phyloP scores from a whole-genome alignment of 2,329 filamentous ascomycete genomes.

The Parasarocladium wereldwijsianum region DNA sequence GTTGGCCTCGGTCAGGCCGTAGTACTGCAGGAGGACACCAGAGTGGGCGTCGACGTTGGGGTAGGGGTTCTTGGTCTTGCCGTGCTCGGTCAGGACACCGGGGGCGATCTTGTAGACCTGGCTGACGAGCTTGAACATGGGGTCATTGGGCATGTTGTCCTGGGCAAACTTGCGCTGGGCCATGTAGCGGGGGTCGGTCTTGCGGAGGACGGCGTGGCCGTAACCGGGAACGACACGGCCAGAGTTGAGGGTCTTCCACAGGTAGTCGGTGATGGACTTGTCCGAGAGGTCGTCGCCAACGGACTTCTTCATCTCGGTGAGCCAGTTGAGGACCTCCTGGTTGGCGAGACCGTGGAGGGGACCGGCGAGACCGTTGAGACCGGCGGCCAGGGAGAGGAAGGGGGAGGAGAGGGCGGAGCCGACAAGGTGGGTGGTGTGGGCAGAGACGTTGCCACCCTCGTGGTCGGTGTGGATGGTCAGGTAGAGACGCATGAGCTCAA shows the following conservation, averaged over 20 bases:
- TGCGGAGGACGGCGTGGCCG: constrained; percentile 96
- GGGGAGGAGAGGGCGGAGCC: constrained; percentile 93
- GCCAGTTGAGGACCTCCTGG: constrained; percentile 99
- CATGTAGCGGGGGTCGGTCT: constrained; percentile 98
- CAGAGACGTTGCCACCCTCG: constrained; percentile 97
- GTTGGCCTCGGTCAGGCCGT: constrained; percentile 95
- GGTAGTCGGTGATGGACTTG: constrained; percentile 93
- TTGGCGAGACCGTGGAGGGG: constrained; percentile 98
- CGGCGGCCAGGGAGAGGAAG: constrained; percentile 90
- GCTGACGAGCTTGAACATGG: constrained; percentile 99
- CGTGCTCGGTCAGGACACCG: constrained; percentile 94
- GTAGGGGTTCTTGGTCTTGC: constrained; percentile 99
- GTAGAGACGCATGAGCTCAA: constrained; percentile 98
- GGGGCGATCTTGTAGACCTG: constrained; percentile 99
- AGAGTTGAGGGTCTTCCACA: constrained; percentile 91
- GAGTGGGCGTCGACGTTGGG: constrained; percentile 99
- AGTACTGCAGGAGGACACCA: constrained; percentile 98
- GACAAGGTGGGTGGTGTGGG: constrained; percentile 97
- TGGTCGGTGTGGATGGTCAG: constrained; percentile 99
- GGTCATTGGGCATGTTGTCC: constrained; percentile 84
- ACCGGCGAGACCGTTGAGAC: constrained; percentile 94
- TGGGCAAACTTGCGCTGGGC: constrained; percentile 96
- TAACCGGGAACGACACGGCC: constrained; percentile 97
- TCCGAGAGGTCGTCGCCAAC: constrained; percentile 93
- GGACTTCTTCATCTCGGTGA: constrained; percentile 94